phyloP scores from a whole-genome alignment of 1,139 yeast species.

The Debaryomycetaceae sp. region DNA sequence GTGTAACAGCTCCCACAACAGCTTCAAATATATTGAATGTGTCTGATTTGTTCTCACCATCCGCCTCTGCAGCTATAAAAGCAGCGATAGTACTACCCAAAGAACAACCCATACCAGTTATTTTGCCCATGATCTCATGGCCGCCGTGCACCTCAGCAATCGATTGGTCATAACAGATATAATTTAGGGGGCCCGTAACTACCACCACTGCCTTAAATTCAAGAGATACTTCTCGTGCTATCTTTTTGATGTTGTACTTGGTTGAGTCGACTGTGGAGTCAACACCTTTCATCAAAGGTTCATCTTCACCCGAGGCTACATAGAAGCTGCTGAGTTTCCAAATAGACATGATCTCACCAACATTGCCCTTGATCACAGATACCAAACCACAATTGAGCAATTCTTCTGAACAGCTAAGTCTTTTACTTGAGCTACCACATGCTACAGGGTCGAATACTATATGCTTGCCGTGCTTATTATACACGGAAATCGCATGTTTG shows the following conservation, averaged over 20 bases:
- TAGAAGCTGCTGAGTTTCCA: slow-evolving; percentile 29
- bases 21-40: slow-evolving; percentile 38
- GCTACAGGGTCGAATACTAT: slow-evolving; percentile 90
- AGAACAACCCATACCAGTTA: slow-evolving; percentile 92
- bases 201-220: slow-evolving; percentile 65
- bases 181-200: slow-evolving; percentile 48
- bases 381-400: slow-evolving; percentile 58
- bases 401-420: slow-evolving; percentile 46
- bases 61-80: slow-evolving; percentile 46
- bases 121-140: slow-evolving; percentile 58
- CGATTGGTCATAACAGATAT: slow-evolving; percentile 12
- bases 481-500: slow-evolving; percentile 52
- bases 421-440: slow-evolving; percentile 71
- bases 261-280: slow-evolving; percentile 47
- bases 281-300: slow-evolving; percentile 66
- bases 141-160: slow-evolving; percentile 50
- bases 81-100: slow-evolving; percentile 73
- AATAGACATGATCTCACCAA: slow-evolving; percentile 67
- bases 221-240: slow-evolving; percentile 52
- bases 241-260: slow-evolving; percentile 26
- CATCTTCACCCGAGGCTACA: slow-evolving; percentile 29
- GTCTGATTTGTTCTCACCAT: slow-evolving; percentile 9
- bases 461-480: slow-evolving; percentile 56
- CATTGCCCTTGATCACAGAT: slow-evolving; percentile 80
- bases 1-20: slow-evolving; percentile 53